Conservation (phyloP, 257 asterid species). For the Catharanthus roseus region DNA sequence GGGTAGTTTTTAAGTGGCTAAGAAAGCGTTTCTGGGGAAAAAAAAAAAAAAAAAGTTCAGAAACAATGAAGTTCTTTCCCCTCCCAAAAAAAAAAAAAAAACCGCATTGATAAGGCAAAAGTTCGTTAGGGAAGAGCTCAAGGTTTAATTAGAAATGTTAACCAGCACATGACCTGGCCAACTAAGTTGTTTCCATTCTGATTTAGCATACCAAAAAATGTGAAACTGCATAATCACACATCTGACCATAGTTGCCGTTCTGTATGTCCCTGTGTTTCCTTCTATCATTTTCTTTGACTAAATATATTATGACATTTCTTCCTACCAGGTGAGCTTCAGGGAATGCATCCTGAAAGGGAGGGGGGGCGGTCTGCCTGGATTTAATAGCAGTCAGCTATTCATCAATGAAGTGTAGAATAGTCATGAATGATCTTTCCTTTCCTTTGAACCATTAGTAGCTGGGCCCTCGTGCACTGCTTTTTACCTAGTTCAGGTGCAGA, state of each 20-base stretch:
- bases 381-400: not conserved
- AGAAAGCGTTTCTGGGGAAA: not conserved
- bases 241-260: not conserved
- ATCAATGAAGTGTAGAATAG: too few relatives aligned
- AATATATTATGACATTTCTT: too few relatives aligned
- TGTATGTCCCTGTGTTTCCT: not conserved
- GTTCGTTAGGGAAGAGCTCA: not conserved
- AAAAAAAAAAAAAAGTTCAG: too few relatives aligned
- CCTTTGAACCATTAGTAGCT: not conserved
- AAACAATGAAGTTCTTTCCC: too few relatives aligned
- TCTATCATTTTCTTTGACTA: not conserved
- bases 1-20: not conserved
- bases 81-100: too few relatives aligned
- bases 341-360: too few relatives aligned
- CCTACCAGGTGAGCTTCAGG: too few relatives aligned
- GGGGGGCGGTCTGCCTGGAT: not conserved
- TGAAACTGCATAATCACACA: not conserved
- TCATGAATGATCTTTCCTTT: not conserved
- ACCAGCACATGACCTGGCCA: not conserved
- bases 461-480: not conserved
- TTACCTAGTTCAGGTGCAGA: not conserved
- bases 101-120: too few relatives aligned
- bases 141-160: too few relatives aligned
- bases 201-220: not conserved
- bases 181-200: not conserved